phyloP scores from a whole-genome alignment of 306 rosid genomes.

The Vigna unguiculata region DNA sequence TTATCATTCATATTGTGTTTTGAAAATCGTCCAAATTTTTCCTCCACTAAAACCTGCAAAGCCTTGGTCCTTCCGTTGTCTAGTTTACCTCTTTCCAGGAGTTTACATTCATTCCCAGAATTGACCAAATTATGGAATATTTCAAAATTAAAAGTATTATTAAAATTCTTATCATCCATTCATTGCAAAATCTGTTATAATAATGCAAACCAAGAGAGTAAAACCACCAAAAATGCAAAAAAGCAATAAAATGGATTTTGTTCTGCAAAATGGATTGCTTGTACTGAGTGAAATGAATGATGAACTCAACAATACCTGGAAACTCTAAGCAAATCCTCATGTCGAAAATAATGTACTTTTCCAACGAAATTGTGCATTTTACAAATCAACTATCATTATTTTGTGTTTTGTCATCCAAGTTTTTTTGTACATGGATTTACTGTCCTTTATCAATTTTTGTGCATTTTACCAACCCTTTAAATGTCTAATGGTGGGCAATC shows the following conservation, averaged over 20 bases:
- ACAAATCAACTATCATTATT: no score
- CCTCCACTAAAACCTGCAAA: slow-evolving; percentile 11
- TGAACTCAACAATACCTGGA: neutral
- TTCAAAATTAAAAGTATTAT: neutral
- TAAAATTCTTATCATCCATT: slow-evolving; percentile 11
- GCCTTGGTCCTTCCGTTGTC: neutral
- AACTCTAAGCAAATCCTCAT: neutral
- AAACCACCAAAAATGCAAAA: neutral
- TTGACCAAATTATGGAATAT: slow-evolving; percentile 11
- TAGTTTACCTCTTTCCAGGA: neutral
- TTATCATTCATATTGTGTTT: neutral
- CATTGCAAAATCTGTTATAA: neutral
- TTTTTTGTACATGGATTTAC: no score
- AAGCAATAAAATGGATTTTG: neutral
- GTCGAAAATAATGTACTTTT: neutral
- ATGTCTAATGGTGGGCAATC: no score
- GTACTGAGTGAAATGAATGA: neutral
- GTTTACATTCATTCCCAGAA: neutral
- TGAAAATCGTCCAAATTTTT: neutral
- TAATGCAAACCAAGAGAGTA: neutral
- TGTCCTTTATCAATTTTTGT: no score
- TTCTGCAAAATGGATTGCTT: slow-evolving; percentile 3
- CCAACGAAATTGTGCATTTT: neutral
- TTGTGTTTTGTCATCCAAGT: no score
- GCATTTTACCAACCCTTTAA: no score